Conservation (phyloP, 2,329 filamentous ascomycete genomes). For the Teratosphaeria epicoccoides region DNA sequence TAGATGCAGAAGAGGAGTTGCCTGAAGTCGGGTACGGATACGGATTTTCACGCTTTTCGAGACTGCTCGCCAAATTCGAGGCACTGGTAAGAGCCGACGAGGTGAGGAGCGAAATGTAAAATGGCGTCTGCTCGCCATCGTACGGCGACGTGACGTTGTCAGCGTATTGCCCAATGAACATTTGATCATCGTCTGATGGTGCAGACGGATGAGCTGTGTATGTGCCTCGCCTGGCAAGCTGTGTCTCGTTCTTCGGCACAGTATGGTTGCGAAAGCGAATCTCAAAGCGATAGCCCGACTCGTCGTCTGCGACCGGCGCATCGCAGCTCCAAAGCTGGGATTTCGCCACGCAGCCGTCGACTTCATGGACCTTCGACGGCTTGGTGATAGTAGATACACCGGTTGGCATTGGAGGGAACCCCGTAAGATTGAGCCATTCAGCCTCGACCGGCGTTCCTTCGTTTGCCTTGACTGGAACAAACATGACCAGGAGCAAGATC, state of each 20-base stretch:
- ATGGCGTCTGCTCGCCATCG: conserved; percentile 76
- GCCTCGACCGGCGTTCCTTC: conserved; percentile 36
- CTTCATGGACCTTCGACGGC: conserved; percentile 53
- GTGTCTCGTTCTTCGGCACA: conserved; percentile 20
- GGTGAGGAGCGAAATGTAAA: conserved; percentile 65
- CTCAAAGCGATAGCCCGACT: conserved; percentile 63
- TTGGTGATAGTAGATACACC: conserved; percentile 70
- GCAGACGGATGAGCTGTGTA: conserved; percentile 40
- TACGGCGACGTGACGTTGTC: conserved; percentile 62
- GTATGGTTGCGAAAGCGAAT: conserved; percentile 53
- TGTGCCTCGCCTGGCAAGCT: conserved; percentile 7
- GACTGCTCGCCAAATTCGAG: conserved; percentile 2
- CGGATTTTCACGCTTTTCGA: conserved; percentile 8
- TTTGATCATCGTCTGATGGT: conserved; percentile 58
- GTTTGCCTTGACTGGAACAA: conserved; percentile 31
- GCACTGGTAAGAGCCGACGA: conserved; percentile 21
- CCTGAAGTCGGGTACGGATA: conserved; percentile 17
- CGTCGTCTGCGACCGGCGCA: conserved; percentile 64
- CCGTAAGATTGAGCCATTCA: conserved; percentile 73
- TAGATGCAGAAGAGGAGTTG: conserved; percentile 24
- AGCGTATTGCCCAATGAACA: conserved; percentile 76
- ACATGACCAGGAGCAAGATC: conserved; percentile 28
- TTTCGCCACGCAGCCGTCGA: conserved; percentile 59
- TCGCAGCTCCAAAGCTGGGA: conserved; percentile 77
- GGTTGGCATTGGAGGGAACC: conserved; percentile 76